A percentile compares a stretch with the other conserved stretches of the same genome.
phyloP scores from a whole-genome alignment of 2,329 filamentous ascomycete genomes.

The Colletotrichum sojae region DNA sequence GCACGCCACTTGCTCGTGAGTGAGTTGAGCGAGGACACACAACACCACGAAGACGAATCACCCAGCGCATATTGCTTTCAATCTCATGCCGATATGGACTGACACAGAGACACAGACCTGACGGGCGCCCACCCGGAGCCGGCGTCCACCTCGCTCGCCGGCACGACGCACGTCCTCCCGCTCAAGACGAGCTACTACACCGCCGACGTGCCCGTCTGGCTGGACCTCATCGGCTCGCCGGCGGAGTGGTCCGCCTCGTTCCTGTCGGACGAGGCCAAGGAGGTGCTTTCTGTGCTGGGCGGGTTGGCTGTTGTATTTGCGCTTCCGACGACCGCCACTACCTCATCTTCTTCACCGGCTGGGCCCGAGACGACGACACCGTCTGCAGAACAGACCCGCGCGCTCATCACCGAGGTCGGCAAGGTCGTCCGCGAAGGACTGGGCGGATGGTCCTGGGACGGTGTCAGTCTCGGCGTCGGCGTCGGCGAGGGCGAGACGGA shows the following conservation, averaged over 20 bases:
- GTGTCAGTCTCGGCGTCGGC: constrained; percentile 72
- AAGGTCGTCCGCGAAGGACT: constrained; percentile 69
- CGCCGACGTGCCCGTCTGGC: constrained; percentile 74
- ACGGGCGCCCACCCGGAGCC: constrained; percentile 62
- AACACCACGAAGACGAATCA: neutral
- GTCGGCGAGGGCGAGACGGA: constrained; percentile 63
- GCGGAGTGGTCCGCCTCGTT: constrained; percentile 72
- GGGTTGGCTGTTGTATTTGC: constrained; percentile 69
- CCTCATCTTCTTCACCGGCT: neutral
- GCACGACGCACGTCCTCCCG: constrained; percentile 69
- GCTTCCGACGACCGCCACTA: neutral
- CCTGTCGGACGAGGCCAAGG: constrained; percentile 71
- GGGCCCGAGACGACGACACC: neutral
- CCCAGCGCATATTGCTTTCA: neutral
- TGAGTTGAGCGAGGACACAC: too few relatives aligned
- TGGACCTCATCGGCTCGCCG: constrained; percentile 71
- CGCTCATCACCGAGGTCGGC: constrained; percentile 66
- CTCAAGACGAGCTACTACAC: constrained; percentile 74
- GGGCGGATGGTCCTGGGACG: constrained; percentile 76
- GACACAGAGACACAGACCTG: constrained; percentile 59
- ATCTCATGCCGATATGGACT: constrained; percentile 25
- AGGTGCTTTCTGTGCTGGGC: constrained; percentile 74
- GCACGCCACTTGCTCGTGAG: neutral
- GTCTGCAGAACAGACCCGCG: constrained; percentile 48
- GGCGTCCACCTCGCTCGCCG: constrained; percentile 64